A percentile compares a stretch with the other conserved stretches of the same genome.
These are phyloP conservation scores for Phyllosticta citriasiana DNA, from an alignment of 2,329 filamentous ascomycete genomes.

Conservation along the genomic window DNA sequence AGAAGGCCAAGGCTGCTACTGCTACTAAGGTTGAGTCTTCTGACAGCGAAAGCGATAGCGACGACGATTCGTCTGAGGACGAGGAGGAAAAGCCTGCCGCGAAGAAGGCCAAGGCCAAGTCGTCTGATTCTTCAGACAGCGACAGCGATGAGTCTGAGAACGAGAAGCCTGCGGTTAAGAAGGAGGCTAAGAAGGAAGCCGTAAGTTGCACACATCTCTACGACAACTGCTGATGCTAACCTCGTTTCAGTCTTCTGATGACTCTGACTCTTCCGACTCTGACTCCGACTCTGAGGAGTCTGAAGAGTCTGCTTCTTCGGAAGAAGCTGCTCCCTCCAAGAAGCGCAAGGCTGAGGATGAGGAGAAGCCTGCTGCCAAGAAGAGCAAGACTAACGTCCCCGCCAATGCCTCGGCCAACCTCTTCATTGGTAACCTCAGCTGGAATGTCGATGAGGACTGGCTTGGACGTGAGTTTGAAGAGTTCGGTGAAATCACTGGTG, in stretches of 20 bases:
- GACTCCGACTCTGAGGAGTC: slow-evolving; percentile 12
- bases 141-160: slow-evolving; percentile 11
- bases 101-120: slow-evolving; percentile 4
- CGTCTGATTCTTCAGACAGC: not conserved
- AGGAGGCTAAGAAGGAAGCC: slow-evolving; percentile 3
- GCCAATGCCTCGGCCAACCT: slow-evolving; percentile 52
- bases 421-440: slow-evolving; percentile 84
- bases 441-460: slow-evolving; percentile 78
- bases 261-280: slow-evolving; percentile 6
- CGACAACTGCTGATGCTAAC: not conserved
- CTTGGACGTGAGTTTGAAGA: slow-evolving; percentile 72
- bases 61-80: slow-evolving; percentile 13
- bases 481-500: slow-evolving; percentile 61
- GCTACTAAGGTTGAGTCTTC: slow-evolving; percentile 6
- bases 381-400: slow-evolving; percentile 51
- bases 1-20: slow-evolving; percentile 11
- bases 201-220: not conserved
- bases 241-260: not conserved
- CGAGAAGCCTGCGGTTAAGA: slow-evolving; percentile 3
- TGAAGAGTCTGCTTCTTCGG: slow-evolving; percentile 24
- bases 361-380: slow-evolving; percentile 49
- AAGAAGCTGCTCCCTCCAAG: slow-evolving; percentile 41
- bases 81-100: not conserved
- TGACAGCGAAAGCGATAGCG: not conserved
- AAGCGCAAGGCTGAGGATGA: slow-evolving; percentile 57